Evolutionary conservation across 2,329 filamentous ascomycete genomes (phyloP), one percentile per base, ranked within the genome.

Genomic region (Diplodia corticola): DNA sequence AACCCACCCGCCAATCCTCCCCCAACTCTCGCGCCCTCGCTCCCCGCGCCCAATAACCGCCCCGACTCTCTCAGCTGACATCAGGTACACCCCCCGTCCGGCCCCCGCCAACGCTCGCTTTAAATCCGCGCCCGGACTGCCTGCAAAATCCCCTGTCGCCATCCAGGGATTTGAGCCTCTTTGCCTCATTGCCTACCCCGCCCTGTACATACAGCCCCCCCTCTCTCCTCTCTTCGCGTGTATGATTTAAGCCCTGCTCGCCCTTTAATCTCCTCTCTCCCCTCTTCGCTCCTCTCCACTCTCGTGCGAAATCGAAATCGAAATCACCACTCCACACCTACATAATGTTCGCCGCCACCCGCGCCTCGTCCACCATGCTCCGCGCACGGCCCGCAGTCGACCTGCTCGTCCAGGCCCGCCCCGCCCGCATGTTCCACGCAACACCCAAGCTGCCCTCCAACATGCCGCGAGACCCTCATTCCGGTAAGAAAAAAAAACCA

Each of bases 351-450:
- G 40, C 57, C 26, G 40, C 55, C 46, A 5, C 28, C 60, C 30
- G 46, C 60, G 49, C 33, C 15, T 4, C 51, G 20, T 37, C 59
- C 26, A 53, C 49, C 30, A 51, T 53, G n/a, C 57, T 61, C 57
- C 60, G 60, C 60, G 60, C 60, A 24, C 60, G 60, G 13, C 60
- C 60, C 20, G 48, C 60, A 30, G 60, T 49, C 46, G 48, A 37
- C 48, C 60, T 53, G 26, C 30, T 37, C 6, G 9, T 59, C 55
- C 15, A n/a, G 30, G 13, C 60, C 22, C 60, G 60, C 20, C 60
- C 49, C 46, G 48, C 48, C 48, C 46, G 60, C 60, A 17, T 49
- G 9, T 61, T 61, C 57, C 44, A 49, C 20, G 44, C 33, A 5
- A 35, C 57, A 28, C 44, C 57, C 46, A 63, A 28, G 48, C 17